phyloP scores from a whole-genome alignment of 2,329 filamentous ascomycete genomes.

The Ophiostoma montium region DNA sequence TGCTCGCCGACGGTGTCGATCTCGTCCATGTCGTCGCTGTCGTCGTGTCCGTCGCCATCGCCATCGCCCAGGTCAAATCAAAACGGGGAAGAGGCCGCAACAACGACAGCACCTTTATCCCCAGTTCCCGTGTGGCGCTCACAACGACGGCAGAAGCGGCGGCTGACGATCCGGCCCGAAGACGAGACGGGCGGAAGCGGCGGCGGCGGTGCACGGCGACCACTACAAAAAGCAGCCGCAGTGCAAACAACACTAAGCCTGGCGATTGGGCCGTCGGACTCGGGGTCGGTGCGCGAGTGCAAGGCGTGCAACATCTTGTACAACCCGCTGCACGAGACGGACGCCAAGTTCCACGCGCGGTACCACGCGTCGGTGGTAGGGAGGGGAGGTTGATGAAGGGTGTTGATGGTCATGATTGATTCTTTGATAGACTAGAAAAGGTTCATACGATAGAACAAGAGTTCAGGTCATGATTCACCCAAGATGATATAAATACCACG shows the following conservation, averaged over 20 bases:
- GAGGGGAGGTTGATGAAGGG: not conserved
- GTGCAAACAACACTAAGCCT: conserved; percentile 30
- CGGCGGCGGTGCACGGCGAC: conserved; percentile 2
- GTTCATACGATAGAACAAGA: too few relatives aligned
- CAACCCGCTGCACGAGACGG: conserved; percentile 29
- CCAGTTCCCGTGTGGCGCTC: not conserved
- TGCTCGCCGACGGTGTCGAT: not conserved
- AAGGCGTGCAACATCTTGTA: conserved; percentile 29
- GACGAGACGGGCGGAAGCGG: conserved; percentile 3
- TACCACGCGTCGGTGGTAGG: conserved; percentile 18
- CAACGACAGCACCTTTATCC: too few relatives aligned
- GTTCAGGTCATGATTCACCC: too few relatives aligned
- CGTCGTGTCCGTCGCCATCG: not conserved
- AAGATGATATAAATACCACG: too few relatives aligned
- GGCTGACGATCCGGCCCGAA: conserved; percentile 12
- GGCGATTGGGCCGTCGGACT: conserved; percentile 18
- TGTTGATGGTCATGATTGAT: too few relatives aligned
- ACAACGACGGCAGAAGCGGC: conserved; percentile 10
- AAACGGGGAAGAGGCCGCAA: not conserved
- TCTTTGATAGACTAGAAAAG: too few relatives aligned
- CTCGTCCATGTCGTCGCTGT: conserved; percentile 3
- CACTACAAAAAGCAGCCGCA: not conserved
- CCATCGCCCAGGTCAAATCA: not conserved
- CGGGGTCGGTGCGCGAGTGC: conserved; percentile 24
- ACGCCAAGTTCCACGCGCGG: conserved; percentile 26